Percentiles rank a stretch among this genome's conserved stretches.
Evolutionary conservation across 257 asterid species (phyloP).

Genomic region (Scutellaria minor): DNA sequence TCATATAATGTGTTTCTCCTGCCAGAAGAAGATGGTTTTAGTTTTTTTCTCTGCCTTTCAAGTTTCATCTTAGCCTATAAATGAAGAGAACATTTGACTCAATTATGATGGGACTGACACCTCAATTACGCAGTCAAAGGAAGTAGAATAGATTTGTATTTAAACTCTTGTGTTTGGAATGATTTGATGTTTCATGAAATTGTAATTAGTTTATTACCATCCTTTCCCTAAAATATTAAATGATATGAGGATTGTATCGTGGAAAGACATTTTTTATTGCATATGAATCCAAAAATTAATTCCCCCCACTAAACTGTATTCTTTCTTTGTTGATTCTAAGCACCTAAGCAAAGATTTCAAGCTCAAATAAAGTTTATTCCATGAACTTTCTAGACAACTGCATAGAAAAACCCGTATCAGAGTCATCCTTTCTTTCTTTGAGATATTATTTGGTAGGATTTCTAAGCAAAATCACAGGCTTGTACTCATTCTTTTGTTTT

Average conservation of each 20-base stretch:
- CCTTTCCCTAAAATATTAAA: neutral
- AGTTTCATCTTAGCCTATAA: slow-evolving; percentile 20
- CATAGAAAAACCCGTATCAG: slow-evolving; percentile 6
- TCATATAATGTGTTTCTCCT: neutral
- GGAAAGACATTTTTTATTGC: neutral
- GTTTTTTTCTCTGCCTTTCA: slow-evolving; percentile 7
- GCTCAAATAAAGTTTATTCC: slow-evolving; percentile 19
- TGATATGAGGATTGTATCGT: neutral
- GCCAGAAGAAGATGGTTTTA: slow-evolving; percentile 15
- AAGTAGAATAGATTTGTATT: slow-evolving; percentile 18
- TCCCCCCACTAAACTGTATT: slow-evolving; percentile 7
- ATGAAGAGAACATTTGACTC: neutral
- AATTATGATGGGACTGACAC: slow-evolving; percentile 13
- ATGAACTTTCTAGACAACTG: slow-evolving; percentile 1
- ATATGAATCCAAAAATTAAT: slow-evolving; percentile 7
- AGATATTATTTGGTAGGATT: slow-evolving; percentile 26
- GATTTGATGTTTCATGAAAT: slow-evolving; percentile 6
- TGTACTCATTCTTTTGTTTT: slow-evolving; percentile 13
- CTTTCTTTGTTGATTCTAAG: slow-evolving; percentile 6
- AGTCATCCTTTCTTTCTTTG: slow-evolving; percentile 3
- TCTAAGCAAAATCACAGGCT: neutral
- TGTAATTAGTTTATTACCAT: neutral
- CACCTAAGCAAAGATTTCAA: slow-evolving; percentile 13
- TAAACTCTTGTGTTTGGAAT: neutral
- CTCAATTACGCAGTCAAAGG: neutral